These are phyloP conservation scores for Stemphylium beticola DNA, from an alignment of 2,329 filamentous ascomycete genomes.

Conservation along the genomic window DNA sequence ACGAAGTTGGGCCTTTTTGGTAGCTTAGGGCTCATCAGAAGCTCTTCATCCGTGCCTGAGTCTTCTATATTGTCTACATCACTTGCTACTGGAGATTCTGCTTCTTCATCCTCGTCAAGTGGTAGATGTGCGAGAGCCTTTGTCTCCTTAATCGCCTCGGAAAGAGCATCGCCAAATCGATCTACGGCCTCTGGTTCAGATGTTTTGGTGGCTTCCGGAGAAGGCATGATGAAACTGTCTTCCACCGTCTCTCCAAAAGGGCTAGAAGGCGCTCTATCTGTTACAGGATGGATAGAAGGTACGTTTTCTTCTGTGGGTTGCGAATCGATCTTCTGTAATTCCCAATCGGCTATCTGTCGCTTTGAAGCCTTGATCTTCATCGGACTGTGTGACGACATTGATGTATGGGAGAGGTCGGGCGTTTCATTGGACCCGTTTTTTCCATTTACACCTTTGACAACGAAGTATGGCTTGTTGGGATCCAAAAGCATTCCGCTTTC, in stretches of 20 bases:
- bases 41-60: conserved; percentile 30
- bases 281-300: conserved; percentile 11
- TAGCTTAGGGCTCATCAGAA: conserved; percentile 22
- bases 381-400: conserved; percentile 44
- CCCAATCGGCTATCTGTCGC: conserved; percentile 49
- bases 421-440: conserved; percentile 1
- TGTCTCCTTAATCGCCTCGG: conserved; percentile 68
- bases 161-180: conserved; percentile 62
- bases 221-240: conserved; percentile 37
- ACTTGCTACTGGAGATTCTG: conserved; percentile 29
- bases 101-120: conserved; percentile 50
- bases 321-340: conserved; percentile 47
- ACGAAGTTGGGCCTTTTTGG: conserved; percentile 9
- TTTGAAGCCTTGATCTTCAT: conserved; percentile 59
- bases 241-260: conserved; percentile 30
- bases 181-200: not conserved
- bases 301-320: conserved; percentile 44
- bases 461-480: conserved; percentile 64
- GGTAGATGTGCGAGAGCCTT: conserved; percentile 65
- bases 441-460: conserved; percentile 58
- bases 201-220: conserved; percentile 9
- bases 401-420: conserved; percentile 6
- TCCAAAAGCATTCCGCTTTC: conserved; percentile 54
- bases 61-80: conserved; percentile 31
- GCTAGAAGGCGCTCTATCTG: conserved; percentile 1